These are phyloP conservation scores for Lojkania enalia DNA, from an alignment of 2,329 filamentous ascomycete species.

Conservation along the genomic window DNA sequence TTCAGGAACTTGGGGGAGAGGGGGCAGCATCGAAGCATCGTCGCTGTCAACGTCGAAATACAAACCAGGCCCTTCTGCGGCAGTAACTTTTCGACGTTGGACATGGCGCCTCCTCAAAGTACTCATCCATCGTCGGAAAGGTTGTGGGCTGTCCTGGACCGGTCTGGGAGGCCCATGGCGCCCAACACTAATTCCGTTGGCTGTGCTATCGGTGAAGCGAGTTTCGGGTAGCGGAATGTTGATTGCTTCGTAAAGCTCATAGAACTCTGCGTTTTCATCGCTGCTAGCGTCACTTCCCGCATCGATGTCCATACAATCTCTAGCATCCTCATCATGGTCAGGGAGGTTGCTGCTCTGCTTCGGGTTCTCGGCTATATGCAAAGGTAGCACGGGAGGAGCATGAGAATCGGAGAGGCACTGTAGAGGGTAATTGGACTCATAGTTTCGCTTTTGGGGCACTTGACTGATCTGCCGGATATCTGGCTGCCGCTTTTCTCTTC, in stretches of 20 bases:
- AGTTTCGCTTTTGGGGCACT: constrained; percentile 28
- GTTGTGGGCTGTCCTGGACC: constrained; percentile 31
- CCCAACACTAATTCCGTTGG: constrained; percentile 12
- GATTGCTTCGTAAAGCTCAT: constrained; percentile 37
- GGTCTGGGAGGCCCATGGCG: constrained; percentile 1
- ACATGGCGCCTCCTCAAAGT: constrained; percentile 64
- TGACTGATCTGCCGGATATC: constrained; percentile 12
- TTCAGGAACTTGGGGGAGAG: constrained; percentile 13
- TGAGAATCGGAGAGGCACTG: constrained; percentile 19
- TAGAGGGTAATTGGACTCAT: constrained; percentile 20
- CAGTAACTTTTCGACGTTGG: constrained; percentile 41
- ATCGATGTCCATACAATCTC: constrained; percentile 12
- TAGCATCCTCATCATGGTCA: too few species aligned
- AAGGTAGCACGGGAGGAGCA: constrained; percentile 16
- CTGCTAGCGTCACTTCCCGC: constrained; percentile 14
- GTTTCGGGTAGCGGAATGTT: constrained; percentile 32
- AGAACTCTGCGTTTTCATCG: constrained; percentile 25
- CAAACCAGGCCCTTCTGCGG: constrained; percentile 39
- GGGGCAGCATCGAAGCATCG: constrained; percentile 14
- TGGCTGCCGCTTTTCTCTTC: constrained; percentile 13
- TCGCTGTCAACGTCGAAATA: constrained; percentile 35
- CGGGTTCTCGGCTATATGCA: too few species aligned
- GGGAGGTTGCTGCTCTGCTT: too few species aligned
- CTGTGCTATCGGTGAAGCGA: constrained; percentile 24
- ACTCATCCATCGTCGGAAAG: constrained; percentile 75